Evolutionary conservation across 1,284 basidiomycete species (phyloP).

Genomic region (Puccinia novopanici): DNA sequence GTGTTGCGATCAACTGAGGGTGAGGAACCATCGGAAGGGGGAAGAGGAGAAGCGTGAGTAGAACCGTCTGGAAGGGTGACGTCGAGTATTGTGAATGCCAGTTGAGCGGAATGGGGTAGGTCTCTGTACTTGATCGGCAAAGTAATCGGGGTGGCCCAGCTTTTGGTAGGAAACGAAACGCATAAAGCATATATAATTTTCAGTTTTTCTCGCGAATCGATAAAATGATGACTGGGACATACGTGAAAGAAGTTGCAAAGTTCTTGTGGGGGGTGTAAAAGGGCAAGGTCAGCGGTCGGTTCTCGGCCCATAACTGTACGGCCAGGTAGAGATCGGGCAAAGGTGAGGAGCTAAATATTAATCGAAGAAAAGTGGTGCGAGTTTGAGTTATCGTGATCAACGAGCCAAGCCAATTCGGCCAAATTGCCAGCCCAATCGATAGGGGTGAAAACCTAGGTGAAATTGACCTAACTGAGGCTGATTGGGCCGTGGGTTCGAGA

Average conservation of each 20-base stretch:
- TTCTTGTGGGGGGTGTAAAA: slow-evolving; percentile 89
- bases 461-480: slow-evolving; percentile 21
- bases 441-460: background rate
- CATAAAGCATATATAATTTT: background rate
- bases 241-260: slow-evolving; percentile 81
- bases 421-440: background rate
- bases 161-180: slow-evolving; percentile 58
- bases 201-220: background rate
- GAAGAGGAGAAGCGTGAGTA: slow-evolving; percentile 73
- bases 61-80: slow-evolving; percentile 66
- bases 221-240: slow-evolving; percentile 55
- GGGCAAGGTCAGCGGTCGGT: slow-evolving; percentile 85
- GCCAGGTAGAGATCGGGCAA: slow-evolving; percentile 89
- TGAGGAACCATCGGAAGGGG: slow-evolving; percentile 85
- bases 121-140: slow-evolving; percentile 89
- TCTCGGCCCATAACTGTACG: slow-evolving; percentile 85
- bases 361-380: slow-evolving; percentile 54
- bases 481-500: background rate
- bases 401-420: background rate
- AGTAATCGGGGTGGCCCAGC: slow-evolving; percentile 93
- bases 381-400: slow-evolving; percentile 1
- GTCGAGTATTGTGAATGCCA: slow-evolving; percentile 94
- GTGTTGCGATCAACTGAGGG: background rate
- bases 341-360: slow-evolving; percentile 57
- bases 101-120: slow-evolving; percentile 79